phyloP scores from a whole-genome alignment of 2,329 filamentous ascomycete genomes.

The Byssoonygena ceratinophila region DNA sequence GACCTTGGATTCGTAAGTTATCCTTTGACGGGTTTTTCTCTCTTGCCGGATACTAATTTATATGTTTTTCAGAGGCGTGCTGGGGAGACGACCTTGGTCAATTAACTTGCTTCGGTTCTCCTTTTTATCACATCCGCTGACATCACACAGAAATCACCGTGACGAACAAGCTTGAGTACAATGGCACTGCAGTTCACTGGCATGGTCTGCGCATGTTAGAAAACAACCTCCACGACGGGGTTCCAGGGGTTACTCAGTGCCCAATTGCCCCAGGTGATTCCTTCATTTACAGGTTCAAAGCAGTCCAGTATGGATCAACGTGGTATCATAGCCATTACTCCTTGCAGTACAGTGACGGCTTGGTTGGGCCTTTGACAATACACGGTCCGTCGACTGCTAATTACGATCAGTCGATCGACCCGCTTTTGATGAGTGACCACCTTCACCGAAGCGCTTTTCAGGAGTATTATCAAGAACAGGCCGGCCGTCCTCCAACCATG shows the following conservation, averaged over 20 bases:
- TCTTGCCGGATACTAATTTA: conserved; percentile 1
- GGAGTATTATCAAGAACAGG: conserved; percentile 10
- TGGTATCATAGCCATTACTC: conserved; percentile 29
- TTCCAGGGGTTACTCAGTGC: conserved; percentile 31
- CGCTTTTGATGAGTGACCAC: conserved; percentile 30
- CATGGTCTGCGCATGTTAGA: conserved; percentile 28
- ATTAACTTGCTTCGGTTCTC: too few species aligned
- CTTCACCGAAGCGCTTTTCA: conserved; percentile 15
- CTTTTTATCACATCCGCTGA: background rate
- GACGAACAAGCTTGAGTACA: conserved; percentile 14
- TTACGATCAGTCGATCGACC: conserved; percentile 31
- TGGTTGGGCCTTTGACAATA: conserved; percentile 29
- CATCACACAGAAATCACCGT: conserved; percentile 14
- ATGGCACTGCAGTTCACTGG: conserved; percentile 18
- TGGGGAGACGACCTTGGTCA: conserved; percentile 16
- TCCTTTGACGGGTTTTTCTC: background rate
- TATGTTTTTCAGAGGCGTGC: conserved; percentile 10
- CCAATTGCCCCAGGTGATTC: conserved; percentile 28
- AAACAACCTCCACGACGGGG: conserved; percentile 26
- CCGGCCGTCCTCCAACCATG: conserved; percentile 13
- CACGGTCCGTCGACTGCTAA: conserved; percentile 32
- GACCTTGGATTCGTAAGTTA: conserved; percentile 16
- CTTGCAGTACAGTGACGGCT: conserved; percentile 24
- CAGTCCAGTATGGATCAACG: conserved; percentile 24
- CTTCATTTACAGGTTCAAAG: conserved; percentile 28